phyloP scores from a whole-genome alignment of 306 rosid genomes.

The Vicia faba region DNA sequence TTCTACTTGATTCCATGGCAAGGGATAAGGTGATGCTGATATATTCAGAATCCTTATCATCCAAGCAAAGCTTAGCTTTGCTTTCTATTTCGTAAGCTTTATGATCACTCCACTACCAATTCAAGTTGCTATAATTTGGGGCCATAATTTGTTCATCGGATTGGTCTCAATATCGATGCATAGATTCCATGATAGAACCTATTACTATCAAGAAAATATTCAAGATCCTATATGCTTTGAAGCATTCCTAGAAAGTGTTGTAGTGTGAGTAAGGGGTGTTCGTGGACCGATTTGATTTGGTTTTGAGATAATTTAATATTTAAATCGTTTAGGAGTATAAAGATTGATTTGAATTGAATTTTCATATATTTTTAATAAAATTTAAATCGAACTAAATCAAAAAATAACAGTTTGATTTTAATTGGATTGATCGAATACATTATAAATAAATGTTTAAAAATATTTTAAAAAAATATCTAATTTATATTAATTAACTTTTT shows the following conservation, averaged over 20 bases:
- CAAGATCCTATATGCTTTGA: conserved; percentile 26
- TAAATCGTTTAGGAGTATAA: too few species aligned
- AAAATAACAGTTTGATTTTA: too few species aligned
- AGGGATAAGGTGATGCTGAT: conserved; percentile 35
- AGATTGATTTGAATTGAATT: too few species aligned
- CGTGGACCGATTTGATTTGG: too few species aligned
- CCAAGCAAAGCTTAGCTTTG: conserved; percentile 39
- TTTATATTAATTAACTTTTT: too few species aligned
- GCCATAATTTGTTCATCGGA: conserved; percentile 21
- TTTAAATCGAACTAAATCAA: too few species aligned
- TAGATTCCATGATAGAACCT: conserved; percentile 21
- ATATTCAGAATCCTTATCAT: conserved; percentile 62
- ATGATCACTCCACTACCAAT: conserved; percentile 39
- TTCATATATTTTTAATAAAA: too few species aligned
- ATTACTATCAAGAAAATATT: conserved; percentile 4
- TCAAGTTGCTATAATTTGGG: conserved; percentile 38
- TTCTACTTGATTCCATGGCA: conserved; percentile 21
- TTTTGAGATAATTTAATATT: too few species aligned
- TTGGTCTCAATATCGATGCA: conserved; percentile 6
- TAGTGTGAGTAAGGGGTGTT: too few species aligned
- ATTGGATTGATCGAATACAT: too few species aligned
- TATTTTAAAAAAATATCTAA: too few species aligned
- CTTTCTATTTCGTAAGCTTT: conserved; percentile 50
- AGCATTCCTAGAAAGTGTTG: neutral
- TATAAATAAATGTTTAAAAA: too few species aligned